Base-by-base conservation (phyloP, 78 protist species). In the Cavenderia fasciculata region DNA sequence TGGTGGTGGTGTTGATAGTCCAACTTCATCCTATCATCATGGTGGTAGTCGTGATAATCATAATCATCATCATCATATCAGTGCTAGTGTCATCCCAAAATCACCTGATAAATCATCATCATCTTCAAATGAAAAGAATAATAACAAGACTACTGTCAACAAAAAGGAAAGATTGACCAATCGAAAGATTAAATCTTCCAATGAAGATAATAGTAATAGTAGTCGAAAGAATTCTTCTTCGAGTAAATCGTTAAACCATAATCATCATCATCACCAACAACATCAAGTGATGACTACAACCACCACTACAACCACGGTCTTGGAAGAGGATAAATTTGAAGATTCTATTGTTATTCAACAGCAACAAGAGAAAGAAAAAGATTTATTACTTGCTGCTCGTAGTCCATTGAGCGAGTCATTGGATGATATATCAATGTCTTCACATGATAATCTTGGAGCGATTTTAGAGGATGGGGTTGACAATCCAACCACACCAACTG, bases 21-120 rank as follows among this genome's bases (percentile, higher is more conserved):
- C 31, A 43, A 27, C 23, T 2, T 38, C 8, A 14, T 38, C 21
- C 4, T 18, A 43, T 23, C 41, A 66, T 43, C 40, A 11, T 8
- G 1, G 6, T 34, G 25, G 44, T 19, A 16, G 3, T 8, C 21
- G 38, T 40, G 71, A 38, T 40, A 8, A 62, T 62, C 41, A 62
- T 40, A 1, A 31, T 40, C 38, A 38, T 2, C n/a, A 43, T 4
- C 31, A 27, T 38, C 19, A 43, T 43, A 43, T 41, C 4, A 36
- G 27, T 1, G 33, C 4, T 46, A 12, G 52, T 14, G 52, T 12
- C 3, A 7, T 16, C 31, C 78, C 78, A n/a, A 71, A 71, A 46
- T 71, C 78, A 21, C 78, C 78, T 4, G 78, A 71, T 34, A 71
- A 71, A 46, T 71, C 78, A 69, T n/a, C n/a, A n/a, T n/a, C n/a